Evolutionary conservation across 768 basidiomycete species (phyloP).

Genomic region (Suillus tomentosus): DNA sequence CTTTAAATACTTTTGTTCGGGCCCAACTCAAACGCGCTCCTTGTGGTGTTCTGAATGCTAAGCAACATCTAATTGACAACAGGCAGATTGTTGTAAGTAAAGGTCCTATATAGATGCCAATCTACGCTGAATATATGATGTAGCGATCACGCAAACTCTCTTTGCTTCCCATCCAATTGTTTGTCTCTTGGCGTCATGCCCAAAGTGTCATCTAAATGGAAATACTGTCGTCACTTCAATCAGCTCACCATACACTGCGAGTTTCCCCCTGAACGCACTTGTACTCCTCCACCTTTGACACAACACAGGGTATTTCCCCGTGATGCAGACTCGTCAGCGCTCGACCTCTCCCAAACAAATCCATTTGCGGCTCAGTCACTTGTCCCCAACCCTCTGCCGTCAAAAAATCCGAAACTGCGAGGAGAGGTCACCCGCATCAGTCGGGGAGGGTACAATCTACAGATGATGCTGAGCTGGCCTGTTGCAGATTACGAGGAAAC

Average conservation of each 20-base stretch:
- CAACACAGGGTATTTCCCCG: constrained; percentile 7
- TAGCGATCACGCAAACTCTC: no score
- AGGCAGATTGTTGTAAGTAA: no score
- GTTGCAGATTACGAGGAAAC: constrained; percentile 1
- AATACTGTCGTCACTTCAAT: constrained; percentile 10
- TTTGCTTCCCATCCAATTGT: no score
- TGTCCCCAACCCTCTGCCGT: background rate
- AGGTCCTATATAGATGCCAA: no score
- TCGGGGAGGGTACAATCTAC: constrained; percentile 11
- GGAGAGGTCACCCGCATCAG: constrained; percentile 10
- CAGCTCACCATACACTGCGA: constrained; percentile 12
- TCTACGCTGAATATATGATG: no score
- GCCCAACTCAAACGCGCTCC: no score
- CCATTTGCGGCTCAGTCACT: background rate
- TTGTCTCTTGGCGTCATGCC: constrained; percentile 2
- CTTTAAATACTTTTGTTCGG: no score
- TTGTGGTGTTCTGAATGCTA: no score
- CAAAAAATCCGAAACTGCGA: constrained; percentile 6
- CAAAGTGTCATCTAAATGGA: constrained; percentile 6
- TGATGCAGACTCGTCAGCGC: background rate
- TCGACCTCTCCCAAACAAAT: background rate
- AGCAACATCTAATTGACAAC: no score
- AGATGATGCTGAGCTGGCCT: constrained; percentile 4
- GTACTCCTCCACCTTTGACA: constrained; percentile 7
- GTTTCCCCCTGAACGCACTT: constrained; percentile 9